These are phyloP conservation scores for Persicaria tinctoria DNA, from an alignment of 148 eudicot species.

Conservation along the genomic window DNA sequence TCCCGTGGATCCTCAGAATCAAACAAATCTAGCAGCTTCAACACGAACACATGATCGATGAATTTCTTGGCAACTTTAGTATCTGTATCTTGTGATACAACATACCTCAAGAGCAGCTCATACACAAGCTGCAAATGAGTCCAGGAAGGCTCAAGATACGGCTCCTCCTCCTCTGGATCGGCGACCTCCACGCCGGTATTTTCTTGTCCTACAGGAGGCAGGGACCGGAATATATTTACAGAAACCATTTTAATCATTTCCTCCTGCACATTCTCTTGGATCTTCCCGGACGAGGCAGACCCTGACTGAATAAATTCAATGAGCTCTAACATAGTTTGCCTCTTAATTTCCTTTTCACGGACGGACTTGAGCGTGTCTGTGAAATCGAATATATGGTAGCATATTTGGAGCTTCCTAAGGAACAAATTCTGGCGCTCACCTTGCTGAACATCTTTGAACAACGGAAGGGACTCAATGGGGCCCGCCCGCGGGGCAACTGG, in stretches of 20 bases:
- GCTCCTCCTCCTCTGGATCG: slow-evolving; percentile 15
- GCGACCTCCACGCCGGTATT: neutral
- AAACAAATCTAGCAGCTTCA: slow-evolving; percentile 10
- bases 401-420: slow-evolving; percentile 13
- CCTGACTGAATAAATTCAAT: slow-evolving; percentile 14
- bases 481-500: neutral
- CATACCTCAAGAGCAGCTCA: slow-evolving; percentile 14
- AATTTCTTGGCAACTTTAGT: slow-evolving; percentile 10
- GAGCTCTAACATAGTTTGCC: slow-evolving; percentile 10
- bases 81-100: slow-evolving; percentile 9
- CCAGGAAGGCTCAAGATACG: slow-evolving; percentile 15
- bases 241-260: slow-evolving; percentile 13
- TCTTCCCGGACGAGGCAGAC: neutral
- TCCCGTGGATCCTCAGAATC: slow-evolving; percentile 14
- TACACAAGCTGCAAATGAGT: slow-evolving; percentile 16
- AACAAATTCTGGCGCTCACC: slow-evolving; percentile 4
- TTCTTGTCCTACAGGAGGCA: slow-evolving; percentile 1
- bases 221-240: slow-evolving; percentile 9
- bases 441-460: slow-evolving; percentile 2
- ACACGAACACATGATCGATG: slow-evolving; percentile 12
- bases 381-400: slow-evolving; percentile 8
- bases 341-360: slow-evolving; percentile 9
- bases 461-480: slow-evolving; percentile 6
- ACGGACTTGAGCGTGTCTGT: slow-evolving; percentile 2
- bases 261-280: slow-evolving; percentile 10